Percentiles rank a stretch among this genome's conserved stretches.
Conservation (phyloP, 2,329 filamentous ascomycete genomes). For the Cladobotryum protrusum region DNA sequence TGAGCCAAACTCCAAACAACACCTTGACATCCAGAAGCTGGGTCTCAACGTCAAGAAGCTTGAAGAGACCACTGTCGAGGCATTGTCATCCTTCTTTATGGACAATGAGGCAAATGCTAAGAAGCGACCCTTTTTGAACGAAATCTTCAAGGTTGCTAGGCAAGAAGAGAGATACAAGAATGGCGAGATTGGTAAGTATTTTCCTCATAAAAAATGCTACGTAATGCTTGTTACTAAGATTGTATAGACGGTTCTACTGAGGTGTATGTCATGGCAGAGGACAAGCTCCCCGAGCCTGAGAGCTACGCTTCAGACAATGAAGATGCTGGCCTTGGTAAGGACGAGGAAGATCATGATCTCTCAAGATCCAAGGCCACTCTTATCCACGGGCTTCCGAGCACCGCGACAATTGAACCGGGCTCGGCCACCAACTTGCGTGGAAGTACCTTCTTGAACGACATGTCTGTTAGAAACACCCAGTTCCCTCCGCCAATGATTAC, state of each 20-base stretch:
- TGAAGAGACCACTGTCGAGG: constrained; percentile 53
- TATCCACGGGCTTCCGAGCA: constrained; percentile 30
- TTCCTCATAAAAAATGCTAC: background rate
- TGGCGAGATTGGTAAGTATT: constrained; percentile 49
- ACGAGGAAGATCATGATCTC: constrained; percentile 36
- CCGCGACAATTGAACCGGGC: constrained; percentile 31
- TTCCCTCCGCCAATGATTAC: constrained; percentile 37
- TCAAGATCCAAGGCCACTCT: constrained; percentile 30
- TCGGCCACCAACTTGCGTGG: constrained; percentile 27
- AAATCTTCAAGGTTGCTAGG: constrained; percentile 56
- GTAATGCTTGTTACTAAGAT: constrained; percentile 5
- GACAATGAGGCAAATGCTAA: constrained; percentile 50
- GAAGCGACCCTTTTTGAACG: constrained; percentile 51
- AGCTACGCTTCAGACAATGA: constrained; percentile 45
- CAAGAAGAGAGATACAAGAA: constrained; percentile 50
- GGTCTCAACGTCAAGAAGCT: constrained; percentile 49
- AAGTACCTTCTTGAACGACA: constrained; percentile 34
- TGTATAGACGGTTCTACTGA: constrained; percentile 40
- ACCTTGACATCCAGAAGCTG: constrained; percentile 46
- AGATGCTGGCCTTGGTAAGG: constrained; percentile 34
- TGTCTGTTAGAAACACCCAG: constrained; percentile 38
- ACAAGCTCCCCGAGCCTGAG: constrained; percentile 44
- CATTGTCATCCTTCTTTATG: constrained; percentile 51
- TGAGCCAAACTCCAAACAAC: constrained; percentile 43
- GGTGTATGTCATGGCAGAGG: constrained; percentile 47